Base-by-base conservation (phyloP, 768 basidiomycete genomes). In the Leccinellum rugosiceps region DNA sequence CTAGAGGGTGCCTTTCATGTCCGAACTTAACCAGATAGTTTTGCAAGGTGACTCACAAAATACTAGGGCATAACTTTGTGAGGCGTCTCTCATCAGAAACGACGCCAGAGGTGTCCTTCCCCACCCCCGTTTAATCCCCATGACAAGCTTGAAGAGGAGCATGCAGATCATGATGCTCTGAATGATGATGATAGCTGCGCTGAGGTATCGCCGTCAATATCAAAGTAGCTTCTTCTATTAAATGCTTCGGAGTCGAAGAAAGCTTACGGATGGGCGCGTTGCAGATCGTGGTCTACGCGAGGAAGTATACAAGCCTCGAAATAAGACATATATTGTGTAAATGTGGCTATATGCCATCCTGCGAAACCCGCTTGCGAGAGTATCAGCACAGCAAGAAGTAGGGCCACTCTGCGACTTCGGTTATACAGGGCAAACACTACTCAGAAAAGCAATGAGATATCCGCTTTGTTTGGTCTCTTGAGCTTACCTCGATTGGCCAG, bases 61-160 rank as follows among this genome's bases (percentile, higher is more conserved):
- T 9, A 80, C 58, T 3, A 76, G 47, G 31, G 76, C 45, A 63
- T 77, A 80, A 1, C 77, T 76, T 70, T 76, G 75, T 3, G 75
- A 74, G 7, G 80, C 76, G 63, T 82, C 80, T n/a, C 75, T 74
- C 63, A 78, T 68, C 14, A 81, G 67, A 46, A 80, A 59, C 6
- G 70, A 57, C 13, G 78, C 59, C 7, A 81, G 63, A 0, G 77
- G 79, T 1, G 75, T 72, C 49, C 77, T 72, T 26, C 75, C 77
- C 76, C 75, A 76, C 10, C 76, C 77, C 1, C 64, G 64, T 43
- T 74, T 74, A 8, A 71, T 54, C 3, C 74, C 70, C 19, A 61
- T 26, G 1, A 72, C 50, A 58, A 76, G 77, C 57, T 78, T 79
- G 43, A 65, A 68, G 2, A 69, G 13, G 1, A 77, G 76, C 41